Base-by-base conservation (phyloP, 768 basidiomycete species). In the Suillus brevipes region DNA sequence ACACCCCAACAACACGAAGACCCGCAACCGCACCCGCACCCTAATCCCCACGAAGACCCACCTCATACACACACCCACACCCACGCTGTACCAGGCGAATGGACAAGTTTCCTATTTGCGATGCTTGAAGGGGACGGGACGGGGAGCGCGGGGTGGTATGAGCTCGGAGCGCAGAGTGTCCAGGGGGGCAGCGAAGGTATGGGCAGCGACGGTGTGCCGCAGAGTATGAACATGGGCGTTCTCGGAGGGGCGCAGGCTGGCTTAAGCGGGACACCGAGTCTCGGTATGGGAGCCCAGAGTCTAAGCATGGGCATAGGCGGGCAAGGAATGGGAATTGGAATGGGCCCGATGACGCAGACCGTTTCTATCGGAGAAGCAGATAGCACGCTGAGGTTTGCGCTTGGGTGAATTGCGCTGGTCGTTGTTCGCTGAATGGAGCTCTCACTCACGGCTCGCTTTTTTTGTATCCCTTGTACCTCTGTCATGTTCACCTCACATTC, bases 81-180 rank as follows among this genome's bases (percentile, higher is more conserved):
- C 2, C 53, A 55, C 16, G 1, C 53, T 7, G 53, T 55, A 55
- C 53, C 53, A 36, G 75, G 75, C 14, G 75, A 76, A 49, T 76
- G 75, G 75, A 76, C 75, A 0, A 76, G 76, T 6, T 77, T 76
- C 55, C 62, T 76, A 31, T 74, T 76, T 49, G 75, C 75, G 16
- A 72, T 76, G 74, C 76, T 76, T 37, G 75, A 76, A 34, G 72
- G 75, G 16, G 76, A 77, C 25, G 71, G 68, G 3, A 68, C 70
- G 3, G 69, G 68, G 9, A 68, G 58, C 12, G 61, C 66, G 0
- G 65, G 72, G 4, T 76, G 75, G 75, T 76, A 76, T 50, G 75
- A 76, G 14, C 75, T 76, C 16, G 74, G 72, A 6, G 37, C 74
- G 31, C 59, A 60, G 16, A 13, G 49, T 43, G 9, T 14, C 12